Conservation (phyloP, 179 eudicot genomes). For the Gypsophila paniculata region DNA sequence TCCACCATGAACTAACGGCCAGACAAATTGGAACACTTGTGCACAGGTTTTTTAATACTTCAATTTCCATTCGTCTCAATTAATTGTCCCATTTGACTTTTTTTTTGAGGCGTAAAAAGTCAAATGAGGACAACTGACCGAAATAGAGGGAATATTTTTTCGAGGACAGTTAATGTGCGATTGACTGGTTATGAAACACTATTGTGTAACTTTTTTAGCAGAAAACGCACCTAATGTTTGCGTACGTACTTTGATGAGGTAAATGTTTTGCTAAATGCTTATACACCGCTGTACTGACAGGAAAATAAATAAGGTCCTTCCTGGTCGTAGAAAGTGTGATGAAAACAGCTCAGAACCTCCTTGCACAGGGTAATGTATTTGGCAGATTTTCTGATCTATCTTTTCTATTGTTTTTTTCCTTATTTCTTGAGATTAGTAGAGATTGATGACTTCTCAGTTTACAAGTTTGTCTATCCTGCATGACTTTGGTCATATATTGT, state of each 20-base stretch:
- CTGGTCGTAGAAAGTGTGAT: constrained; percentile 42
- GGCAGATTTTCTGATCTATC: not conserved
- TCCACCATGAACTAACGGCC: constrained; percentile 60
- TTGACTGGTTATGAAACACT: not conserved
- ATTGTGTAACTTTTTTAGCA: not conserved
- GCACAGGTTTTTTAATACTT: constrained; percentile 43
- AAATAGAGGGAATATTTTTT: not conserved
- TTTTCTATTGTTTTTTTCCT: not conserved
- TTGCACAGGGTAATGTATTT: constrained; percentile 42
- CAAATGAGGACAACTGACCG: too few relatives aligned
- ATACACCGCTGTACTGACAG: constrained; percentile 32
- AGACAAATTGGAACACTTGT: constrained; percentile 40
- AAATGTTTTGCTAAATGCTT: not conserved
- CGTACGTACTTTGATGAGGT: not conserved
- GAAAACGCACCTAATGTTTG: not conserved
- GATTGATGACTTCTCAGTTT: not conserved
- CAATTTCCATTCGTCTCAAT: not conserved
- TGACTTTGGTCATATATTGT: not conserved
- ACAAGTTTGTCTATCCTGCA: not conserved
- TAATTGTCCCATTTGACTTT: too few relatives aligned
- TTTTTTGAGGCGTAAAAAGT: too few relatives aligned
- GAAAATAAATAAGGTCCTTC: constrained; percentile 36
- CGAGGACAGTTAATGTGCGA: not conserved
- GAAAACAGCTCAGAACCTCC: constrained; percentile 58
- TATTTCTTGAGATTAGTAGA: not conserved